phyloP scores from a whole-genome alignment of 805 yeast genomes.

The Komagataella phaffii region DNA sequence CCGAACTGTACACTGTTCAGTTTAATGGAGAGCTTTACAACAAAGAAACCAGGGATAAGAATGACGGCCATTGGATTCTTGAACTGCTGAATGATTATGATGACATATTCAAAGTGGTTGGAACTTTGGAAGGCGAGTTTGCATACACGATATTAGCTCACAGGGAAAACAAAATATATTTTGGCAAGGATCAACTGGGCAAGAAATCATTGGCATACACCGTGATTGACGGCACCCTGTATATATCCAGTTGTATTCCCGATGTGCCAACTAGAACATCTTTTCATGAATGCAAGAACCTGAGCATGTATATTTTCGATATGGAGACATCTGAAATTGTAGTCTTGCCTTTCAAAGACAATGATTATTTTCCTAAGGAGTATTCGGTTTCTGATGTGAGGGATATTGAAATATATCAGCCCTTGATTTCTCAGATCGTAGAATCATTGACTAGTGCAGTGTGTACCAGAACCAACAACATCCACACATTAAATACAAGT shows the following conservation, averaged over 20 bases:
- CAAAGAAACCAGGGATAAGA: conserved; percentile 29
- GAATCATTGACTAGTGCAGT: conserved; percentile 24
- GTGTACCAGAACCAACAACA: conserved; percentile 37
- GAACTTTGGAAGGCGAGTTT: conserved; percentile 64
- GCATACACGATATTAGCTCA: conserved; percentile 47
- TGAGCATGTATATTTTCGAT: conserved; percentile 32
- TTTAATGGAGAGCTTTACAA: conserved; percentile 90
- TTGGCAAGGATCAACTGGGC: conserved; percentile 80
- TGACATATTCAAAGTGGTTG: conserved; percentile 28
- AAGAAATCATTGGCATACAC: conserved; percentile 57
- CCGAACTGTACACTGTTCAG: conserved; percentile 33
- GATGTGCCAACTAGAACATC: conserved; percentile 11
- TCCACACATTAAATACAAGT: conserved; percentile 36
- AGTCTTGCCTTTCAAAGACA: conserved; percentile 6
- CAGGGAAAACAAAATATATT: conserved; percentile 31
- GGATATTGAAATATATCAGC: conserved; percentile 1
- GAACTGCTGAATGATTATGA: conserved; percentile 19
- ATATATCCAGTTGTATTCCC: conserved; percentile 35
- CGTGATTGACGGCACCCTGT: conserved; percentile 19
- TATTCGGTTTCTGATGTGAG: conserved; percentile 6
- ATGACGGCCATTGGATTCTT: conserved; percentile 52
- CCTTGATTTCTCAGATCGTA: conserved; percentile 10
- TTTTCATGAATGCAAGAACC: conserved; percentile 44
- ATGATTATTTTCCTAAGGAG: conserved; percentile 6
- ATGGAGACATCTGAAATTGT: conserved; percentile 8